Evolutionary conservation across 768 basidiomycete species (phyloP).

Genomic region (Boletus rubescentipes): DNA sequence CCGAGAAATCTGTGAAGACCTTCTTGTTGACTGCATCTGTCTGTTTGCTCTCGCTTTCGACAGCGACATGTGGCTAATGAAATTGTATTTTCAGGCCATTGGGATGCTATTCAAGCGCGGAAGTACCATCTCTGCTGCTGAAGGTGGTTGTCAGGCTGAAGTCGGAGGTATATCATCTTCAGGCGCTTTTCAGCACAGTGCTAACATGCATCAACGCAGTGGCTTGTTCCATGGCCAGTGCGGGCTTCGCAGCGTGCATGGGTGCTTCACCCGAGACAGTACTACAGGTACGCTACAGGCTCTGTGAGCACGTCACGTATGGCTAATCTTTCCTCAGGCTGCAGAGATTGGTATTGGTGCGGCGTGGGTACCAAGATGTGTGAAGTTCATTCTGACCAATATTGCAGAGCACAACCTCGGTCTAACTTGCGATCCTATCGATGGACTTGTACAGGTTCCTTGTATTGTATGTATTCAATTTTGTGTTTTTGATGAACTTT

Average conservation of each 20-base stretch:
- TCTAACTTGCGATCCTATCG: conserved; percentile 92
- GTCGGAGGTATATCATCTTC: conserved; percentile 66
- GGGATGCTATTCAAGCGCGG: conserved; percentile 97
- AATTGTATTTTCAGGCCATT: conserved; percentile 53
- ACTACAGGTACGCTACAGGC: conserved; percentile 51
- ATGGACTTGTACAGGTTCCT: conserved; percentile 91
- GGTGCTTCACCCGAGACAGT: conserved; percentile 86
- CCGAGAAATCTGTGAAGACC: conserved; percentile 82
- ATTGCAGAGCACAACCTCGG: conserved; percentile 77
- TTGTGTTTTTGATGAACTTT: conserved; percentile 1
- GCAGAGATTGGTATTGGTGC: conserved; percentile 89
- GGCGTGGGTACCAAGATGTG: conserved; percentile 11
- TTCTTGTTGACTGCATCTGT: conserved; percentile 90
- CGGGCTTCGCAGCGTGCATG: conserved; percentile 93
- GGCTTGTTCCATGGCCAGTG: conserved; percentile 94
- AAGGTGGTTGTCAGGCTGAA: conserved; percentile 94
- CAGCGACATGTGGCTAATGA: conserved; percentile 5
- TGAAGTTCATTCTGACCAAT: conserved; percentile 1
- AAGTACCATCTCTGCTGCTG: conserved; percentile 95
- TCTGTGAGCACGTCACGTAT: background rate
- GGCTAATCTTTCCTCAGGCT: conserved; percentile 41
- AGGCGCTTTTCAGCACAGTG: background rate
- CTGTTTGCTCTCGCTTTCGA: conserved; percentile 24
- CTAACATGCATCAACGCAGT: conserved; percentile 43
- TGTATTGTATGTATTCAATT: conserved; percentile 65